These are phyloP conservation scores for Polytrichum formosum DNA, from an alignment of 225 moss, liverwort and hornwort species.

Conservation along the genomic window DNA sequence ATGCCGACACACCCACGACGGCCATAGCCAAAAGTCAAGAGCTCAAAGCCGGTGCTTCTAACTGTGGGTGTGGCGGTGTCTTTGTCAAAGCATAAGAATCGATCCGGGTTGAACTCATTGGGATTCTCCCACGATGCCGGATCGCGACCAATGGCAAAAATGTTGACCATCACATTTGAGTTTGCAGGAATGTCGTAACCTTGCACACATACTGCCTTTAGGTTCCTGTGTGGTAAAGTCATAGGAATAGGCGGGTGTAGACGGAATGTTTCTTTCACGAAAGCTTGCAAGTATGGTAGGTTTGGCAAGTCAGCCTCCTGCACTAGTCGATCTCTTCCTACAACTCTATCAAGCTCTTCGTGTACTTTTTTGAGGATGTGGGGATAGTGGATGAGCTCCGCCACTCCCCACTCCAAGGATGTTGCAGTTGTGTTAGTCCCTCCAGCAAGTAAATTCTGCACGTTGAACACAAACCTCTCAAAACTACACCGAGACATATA, in stretches of 20 bases:
- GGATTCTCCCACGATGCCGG: too few relatives aligned
- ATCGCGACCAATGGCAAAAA: too few relatives aligned
- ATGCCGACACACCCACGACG: constrained; percentile 6
- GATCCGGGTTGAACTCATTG: too few relatives aligned
- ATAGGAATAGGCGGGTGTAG: constrained; percentile 50
- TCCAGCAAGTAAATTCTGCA: constrained; percentile 2
- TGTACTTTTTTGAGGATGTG: background rate
- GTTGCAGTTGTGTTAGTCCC: background rate
- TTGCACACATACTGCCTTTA: constrained; percentile 50
- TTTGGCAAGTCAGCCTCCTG: constrained; percentile 60
- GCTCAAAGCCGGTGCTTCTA: too few relatives aligned
- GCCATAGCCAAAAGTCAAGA: constrained; percentile 5
- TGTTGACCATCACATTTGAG: too few relatives aligned
- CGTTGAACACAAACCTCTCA: background rate
- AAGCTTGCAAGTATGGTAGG: constrained; percentile 47
- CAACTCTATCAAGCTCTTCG: constrained; percentile 39
- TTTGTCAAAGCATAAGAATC: too few relatives aligned
- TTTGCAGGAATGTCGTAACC: constrained; percentile 49
- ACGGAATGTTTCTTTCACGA: constrained; percentile 67
- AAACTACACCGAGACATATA: background rate
- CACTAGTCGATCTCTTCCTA: constrained; percentile 58
- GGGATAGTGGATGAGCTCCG: background rate
- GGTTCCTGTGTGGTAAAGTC: constrained; percentile 44
- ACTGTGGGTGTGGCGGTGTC: too few relatives aligned
- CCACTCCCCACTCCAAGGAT: background rate